Percentiles rank a stretch among this genome's conserved stretches.
Evolutionary conservation across 1,284 basidiomycete species (phyloP).

Genomic region (Rugosomyces carneus): DNA sequence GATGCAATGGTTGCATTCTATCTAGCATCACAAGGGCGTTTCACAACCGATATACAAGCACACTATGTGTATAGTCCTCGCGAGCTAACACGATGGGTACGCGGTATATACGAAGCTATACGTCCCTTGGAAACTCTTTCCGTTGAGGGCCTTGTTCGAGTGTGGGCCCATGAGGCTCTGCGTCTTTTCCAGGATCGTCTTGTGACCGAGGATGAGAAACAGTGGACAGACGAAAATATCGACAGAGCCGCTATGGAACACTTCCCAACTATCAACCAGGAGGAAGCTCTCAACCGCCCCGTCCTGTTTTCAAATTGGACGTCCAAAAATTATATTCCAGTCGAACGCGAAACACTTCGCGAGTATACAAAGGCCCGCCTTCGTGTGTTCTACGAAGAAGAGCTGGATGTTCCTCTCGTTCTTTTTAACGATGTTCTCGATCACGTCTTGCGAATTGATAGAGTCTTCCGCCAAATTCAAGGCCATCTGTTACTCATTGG

Average conservation of each 20-base stretch:
- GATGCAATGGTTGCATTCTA: conserved; percentile 98
- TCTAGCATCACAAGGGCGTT: conserved; percentile 87
- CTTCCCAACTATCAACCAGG: conserved; percentile 88
- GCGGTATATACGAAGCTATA: conserved; percentile 97
- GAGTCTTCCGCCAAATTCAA: conserved; percentile 98
- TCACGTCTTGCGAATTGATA: conserved; percentile 94
- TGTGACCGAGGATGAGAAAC: conserved; percentile 85
- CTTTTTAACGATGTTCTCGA: conserved; percentile 98
- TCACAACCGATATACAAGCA: conserved; percentile 94
- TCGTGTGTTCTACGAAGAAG: conserved; percentile 95
- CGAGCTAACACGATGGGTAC: conserved; percentile 96
- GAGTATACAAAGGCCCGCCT: conserved; percentile 97
- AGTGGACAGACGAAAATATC: conserved; percentile 93
- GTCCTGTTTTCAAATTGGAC: conserved; percentile 99
- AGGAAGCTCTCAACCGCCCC: conserved; percentile 81
- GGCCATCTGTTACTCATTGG: conserved; percentile 96
- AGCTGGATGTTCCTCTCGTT: conserved; percentile 96
- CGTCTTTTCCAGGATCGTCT: conserved; percentile 98
- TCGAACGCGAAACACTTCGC: conserved; percentile 88
- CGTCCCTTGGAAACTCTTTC: conserved; percentile 86
- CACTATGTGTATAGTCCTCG: conserved; percentile 99
- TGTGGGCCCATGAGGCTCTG: conserved; percentile 98
- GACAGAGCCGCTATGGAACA: conserved; percentile 80
- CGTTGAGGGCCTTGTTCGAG: conserved; percentile 90
- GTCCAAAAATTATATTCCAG: conserved; percentile 94